Evolutionary conservation across 768 basidiomycete species (phyloP), one percentile per base, ranked within the genome.

Genomic region (Crepidotus variabilis): DNA sequence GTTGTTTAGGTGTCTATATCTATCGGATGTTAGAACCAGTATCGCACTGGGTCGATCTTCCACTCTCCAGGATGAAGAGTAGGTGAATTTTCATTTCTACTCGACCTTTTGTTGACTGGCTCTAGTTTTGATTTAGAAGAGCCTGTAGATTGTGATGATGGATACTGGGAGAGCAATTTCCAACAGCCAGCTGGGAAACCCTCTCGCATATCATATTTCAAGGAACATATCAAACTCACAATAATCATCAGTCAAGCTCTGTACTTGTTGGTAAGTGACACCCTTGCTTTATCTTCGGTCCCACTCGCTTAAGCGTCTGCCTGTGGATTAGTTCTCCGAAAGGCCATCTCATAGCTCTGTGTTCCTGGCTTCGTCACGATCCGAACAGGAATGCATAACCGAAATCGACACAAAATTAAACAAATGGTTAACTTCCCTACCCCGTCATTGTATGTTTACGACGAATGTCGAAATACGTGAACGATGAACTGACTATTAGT

Each of bases 391-490:
- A 35, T 78, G 83, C n/a, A 82, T 91, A 2, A 78, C 83, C 7
- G 86, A 88, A 53, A 75, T 92, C 2, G 90, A 92, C 69, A 83
- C 85, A 5, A 81, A 81, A 2, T 69, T 92, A 60, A 88, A 90
- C 58, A 77, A 79, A n/a, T 92, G 90, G 90, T 76, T 86, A 33
- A 83, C 87, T 52, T 74, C 78, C 3, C 73, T 91, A 3, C 89
- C 89, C 1, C 72, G 77, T 47, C 82, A 84, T 61, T 61, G 75
- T 73, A 34, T 59, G 65, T 67, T 13, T 49, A 28, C 24, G 3
- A n/a, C 28, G 7, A 7, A 5, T 43, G 3, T 8, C 28, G 28
- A 8, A 28, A 28, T 28, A 8, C 28, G 4, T 28, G 28, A 28
- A 8, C 28, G 28, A 3, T 28, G 3, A 8, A 8, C 28, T 2